Percentiles rank a stretch among this genome's conserved stretches.
Evolutionary conservation across 2,329 filamentous ascomycete genomes (phyloP).

Genomic region (Xylariaceae sp.): DNA sequence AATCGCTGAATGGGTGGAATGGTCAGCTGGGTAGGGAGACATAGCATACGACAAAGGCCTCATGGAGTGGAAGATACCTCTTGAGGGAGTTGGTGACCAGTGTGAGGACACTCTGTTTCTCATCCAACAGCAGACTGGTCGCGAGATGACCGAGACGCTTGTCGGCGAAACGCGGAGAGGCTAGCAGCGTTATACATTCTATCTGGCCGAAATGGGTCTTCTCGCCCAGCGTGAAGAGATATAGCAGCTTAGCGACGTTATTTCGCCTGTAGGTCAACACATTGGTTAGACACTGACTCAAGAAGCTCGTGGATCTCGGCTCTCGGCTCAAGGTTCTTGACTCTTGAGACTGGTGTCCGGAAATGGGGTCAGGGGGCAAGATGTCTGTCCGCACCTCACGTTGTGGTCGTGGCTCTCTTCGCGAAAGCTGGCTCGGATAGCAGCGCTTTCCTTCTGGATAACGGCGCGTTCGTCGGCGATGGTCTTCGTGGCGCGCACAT

Average conservation of each 20-base stretch:
- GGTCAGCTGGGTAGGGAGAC: conserved; percentile 32
- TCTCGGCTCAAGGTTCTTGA: not conserved
- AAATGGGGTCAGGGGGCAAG: not conserved
- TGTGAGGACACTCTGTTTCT: conserved; percentile 97
- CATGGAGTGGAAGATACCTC: conserved; percentile 58
- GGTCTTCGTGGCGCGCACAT: conserved; percentile 96
- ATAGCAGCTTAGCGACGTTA: conserved; percentile 97
- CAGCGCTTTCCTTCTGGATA: conserved; percentile 97
- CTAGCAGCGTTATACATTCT: conserved; percentile 95
- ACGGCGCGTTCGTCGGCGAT: conserved; percentile 98
- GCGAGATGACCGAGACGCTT: conserved; percentile 94
- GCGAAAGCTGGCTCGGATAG: conserved; percentile 93
- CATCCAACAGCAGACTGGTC: conserved; percentile 91
- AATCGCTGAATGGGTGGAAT: conserved; percentile 56
- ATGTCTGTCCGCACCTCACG: conserved; percentile 58
- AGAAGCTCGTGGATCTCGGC: not conserved
- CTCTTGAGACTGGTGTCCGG: no score
- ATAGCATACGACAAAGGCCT: not conserved
- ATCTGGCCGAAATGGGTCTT: conserved; percentile 98
- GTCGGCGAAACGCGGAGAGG: conserved; percentile 94
- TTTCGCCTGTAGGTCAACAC: conserved; percentile 62
- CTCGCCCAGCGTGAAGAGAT: conserved; percentile 96
- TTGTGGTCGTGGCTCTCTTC: conserved; percentile 93
- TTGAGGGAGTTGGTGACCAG: conserved; percentile 96
- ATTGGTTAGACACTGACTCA: conserved; percentile 14